phyloP scores from a whole-genome alignment of 2,329 filamentous ascomycete species.

The Colletotrichum sidae region DNA sequence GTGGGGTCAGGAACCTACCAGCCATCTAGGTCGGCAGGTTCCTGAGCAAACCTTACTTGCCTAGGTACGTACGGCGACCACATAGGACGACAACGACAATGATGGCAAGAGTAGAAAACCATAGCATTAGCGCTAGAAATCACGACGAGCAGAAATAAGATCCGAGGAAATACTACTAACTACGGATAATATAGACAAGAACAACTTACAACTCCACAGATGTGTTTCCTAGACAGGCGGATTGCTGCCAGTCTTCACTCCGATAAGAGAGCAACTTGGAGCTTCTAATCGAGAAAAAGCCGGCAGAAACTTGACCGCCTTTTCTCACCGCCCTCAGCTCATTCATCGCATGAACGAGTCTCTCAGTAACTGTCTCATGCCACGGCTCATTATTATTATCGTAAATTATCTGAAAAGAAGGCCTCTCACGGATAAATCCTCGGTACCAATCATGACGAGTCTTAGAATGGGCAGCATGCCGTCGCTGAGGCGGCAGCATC shows the following conservation, averaged over 20 bases:
- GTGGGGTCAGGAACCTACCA: constrained; percentile 9
- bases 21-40: no score
- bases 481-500: constrained; percentile 77
- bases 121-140: no score
- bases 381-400: constrained; percentile 10
- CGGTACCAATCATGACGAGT: constrained; percentile 52
- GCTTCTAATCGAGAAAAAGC: constrained; percentile 26
- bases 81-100: no score
- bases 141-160: no score
- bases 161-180: no score
- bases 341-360: constrained; percentile 29
- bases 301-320: constrained; percentile 47
- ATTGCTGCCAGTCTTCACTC: background rate
- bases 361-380: constrained; percentile 26
- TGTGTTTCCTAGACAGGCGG: background rate
- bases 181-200: no score
- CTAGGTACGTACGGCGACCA: no score
- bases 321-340: constrained; percentile 40
- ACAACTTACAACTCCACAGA: background rate
- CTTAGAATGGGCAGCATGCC: constrained; percentile 60
- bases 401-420: constrained; percentile 19
- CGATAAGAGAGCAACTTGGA: constrained; percentile 17
- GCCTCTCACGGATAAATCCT: constrained; percentile 11
- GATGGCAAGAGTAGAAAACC: no score
- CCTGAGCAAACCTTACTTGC: no score